A percentile compares a stretch with the other conserved stretches of the same genome.
Conservation (phyloP, 352 stramenopile genomes). For the Lagenidium giganteum region DNA sequence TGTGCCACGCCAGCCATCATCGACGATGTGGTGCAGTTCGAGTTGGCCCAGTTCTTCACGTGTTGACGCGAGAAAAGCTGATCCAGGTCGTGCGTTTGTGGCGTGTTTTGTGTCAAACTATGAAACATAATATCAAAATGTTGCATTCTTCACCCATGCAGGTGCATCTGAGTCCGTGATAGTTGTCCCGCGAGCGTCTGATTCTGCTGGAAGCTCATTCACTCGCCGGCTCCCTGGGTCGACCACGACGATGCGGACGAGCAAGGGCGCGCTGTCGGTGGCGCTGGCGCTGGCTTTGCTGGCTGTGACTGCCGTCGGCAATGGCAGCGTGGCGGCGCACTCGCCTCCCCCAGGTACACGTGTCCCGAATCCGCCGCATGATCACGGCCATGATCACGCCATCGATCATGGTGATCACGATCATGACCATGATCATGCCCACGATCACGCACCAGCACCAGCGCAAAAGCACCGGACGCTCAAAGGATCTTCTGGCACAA, state of each 20-base stretch:
- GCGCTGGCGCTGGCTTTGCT: no score
- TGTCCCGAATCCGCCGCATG: conserved; percentile 10
- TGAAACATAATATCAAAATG: no score
- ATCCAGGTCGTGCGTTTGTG: no score
- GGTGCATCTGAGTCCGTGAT: no score
- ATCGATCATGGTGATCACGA: conserved; percentile 11
- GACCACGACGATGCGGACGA: conserved; percentile 2
- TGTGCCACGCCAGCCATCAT: conserved; percentile 8
- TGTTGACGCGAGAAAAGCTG: neutral
- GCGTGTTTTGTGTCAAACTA: no score
- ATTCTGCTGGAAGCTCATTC: no score
- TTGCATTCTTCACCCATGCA: conserved; percentile 6
- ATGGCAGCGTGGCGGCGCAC: no score
- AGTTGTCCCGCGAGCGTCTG: no score
- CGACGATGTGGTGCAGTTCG: conserved; percentile 18
- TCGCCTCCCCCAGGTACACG: conserved; percentile 2
- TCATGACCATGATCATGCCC: conserved; percentile 23
- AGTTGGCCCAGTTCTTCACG: conserved; percentile 8
- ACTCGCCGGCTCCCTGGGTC: no score
- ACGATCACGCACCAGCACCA: conserved; percentile 7
- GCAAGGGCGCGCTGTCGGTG: neutral
- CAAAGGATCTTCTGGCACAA: no score
- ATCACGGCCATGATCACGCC: conserved; percentile 22
- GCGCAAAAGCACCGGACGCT: no score
- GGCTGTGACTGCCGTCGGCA: no score